Conservation (phyloP, 2,329 filamentous ascomycete species). For the Lachnellula hyalina region DNA sequence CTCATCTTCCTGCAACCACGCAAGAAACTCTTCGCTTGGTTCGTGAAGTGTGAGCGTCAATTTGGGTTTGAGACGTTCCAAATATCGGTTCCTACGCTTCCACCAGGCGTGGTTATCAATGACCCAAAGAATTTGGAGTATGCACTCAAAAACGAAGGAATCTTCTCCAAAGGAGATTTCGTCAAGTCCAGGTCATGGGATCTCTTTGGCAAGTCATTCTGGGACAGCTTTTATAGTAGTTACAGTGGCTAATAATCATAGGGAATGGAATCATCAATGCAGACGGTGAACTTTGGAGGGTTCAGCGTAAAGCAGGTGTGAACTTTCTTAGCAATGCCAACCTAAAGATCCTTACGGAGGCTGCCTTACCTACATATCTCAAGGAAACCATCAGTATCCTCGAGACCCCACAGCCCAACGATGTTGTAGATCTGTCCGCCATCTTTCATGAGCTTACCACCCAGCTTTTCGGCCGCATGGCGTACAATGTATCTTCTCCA, state of each 20-base stretch:
- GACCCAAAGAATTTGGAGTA: constrained; percentile 58
- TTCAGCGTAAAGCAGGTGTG: constrained; percentile 57
- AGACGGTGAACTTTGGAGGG: constrained; percentile 57
- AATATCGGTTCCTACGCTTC: constrained; percentile 57
- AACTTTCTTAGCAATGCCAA: constrained; percentile 55
- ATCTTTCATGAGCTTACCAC: constrained; percentile 61
- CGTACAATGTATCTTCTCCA: constrained; percentile 45
- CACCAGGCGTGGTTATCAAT: constrained; percentile 58
- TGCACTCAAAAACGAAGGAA: constrained; percentile 54
- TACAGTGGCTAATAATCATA: constrained; percentile 17
- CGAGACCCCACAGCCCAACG: constrained; percentile 32
- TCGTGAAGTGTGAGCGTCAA: constrained; percentile 49
- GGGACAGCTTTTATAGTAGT: neutral
- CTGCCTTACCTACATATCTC: constrained; percentile 51
- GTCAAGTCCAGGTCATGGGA: constrained; percentile 56
- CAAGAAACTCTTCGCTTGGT: constrained; percentile 58
- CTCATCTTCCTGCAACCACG: constrained; percentile 55
- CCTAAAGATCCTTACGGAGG: constrained; percentile 50
- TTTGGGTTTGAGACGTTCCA: constrained; percentile 57
- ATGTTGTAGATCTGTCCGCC: constrained; percentile 50
- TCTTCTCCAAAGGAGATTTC: constrained; percentile 58
- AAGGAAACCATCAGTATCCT: constrained; percentile 34
- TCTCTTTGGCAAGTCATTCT: constrained; percentile 45
- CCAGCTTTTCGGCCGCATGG: constrained; percentile 62
- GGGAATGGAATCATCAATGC: constrained; percentile 62